A percentile compares a stretch with the other conserved stretches of the same genome.
Evolutionary conservation across 257 asterid genomes (phyloP).

Genomic region (Rauvolfia tetraphylla): DNA sequence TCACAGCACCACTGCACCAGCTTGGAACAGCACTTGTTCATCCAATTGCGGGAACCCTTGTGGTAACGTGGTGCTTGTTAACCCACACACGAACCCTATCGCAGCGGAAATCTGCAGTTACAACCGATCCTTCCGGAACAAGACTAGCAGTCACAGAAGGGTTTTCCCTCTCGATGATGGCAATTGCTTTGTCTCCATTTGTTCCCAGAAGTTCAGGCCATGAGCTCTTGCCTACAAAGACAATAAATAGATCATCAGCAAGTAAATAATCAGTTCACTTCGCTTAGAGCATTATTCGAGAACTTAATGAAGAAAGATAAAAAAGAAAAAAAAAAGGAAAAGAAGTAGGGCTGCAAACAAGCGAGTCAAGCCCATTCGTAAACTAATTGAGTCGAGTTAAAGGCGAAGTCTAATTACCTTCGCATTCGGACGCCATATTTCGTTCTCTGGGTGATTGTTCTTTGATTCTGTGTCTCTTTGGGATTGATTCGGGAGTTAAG

Average conservation of each 20-base stretch:
- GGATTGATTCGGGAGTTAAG: no score
- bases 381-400: no score
- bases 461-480: no score
- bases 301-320: no score
- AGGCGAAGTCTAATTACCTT: conserved; percentile 1
- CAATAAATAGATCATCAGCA: not conserved
- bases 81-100: conserved; percentile 29
- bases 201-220: conserved; percentile 35
- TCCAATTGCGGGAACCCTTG: conserved; percentile 20
- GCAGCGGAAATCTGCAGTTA: conserved; percentile 5
- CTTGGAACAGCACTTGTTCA: not conserved
- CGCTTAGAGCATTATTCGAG: no score
- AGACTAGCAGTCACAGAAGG: conserved; percentile 16
- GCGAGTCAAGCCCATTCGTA: no score
- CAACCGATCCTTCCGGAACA: conserved; percentile 4
- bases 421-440: not conserved
- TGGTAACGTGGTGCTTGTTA: conserved; percentile 8
- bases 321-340: no score
- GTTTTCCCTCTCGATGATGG: conserved; percentile 24
- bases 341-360: no score
- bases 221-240: conserved; percentile 6
- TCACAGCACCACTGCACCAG: no score
- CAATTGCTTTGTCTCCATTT: conserved; percentile 10
- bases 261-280: not conserved
- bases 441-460: no score